Evolutionary conservation across 306 rosid species (phyloP).

Genomic region (Lathyrus sativus): DNA sequence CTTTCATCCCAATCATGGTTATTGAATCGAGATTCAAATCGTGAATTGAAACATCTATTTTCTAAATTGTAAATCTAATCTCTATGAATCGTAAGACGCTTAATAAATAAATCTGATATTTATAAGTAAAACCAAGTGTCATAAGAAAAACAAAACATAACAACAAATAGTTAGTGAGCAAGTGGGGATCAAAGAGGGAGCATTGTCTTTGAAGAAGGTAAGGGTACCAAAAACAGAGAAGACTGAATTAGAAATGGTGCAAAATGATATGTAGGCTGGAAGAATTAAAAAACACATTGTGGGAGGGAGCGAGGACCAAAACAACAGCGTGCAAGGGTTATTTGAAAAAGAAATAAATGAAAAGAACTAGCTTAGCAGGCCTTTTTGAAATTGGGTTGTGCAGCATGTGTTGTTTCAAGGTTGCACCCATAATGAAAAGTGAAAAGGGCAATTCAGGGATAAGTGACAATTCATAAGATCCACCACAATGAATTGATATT

Average conservation of each 20-base stretch:
- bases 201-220: background rate
- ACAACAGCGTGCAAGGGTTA: background rate
- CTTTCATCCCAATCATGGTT: constrained; percentile 21
- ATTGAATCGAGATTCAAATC: background rate
- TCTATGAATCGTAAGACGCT: background rate
- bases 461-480: background rate
- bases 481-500: background rate
- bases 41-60: background rate
- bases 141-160: background rate
- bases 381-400: constrained; percentile 2
- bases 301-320: background rate
- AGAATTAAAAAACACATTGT: background rate
- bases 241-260: background rate
- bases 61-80: background rate
- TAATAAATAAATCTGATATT: background rate
- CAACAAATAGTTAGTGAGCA: background rate
- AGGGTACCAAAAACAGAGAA: constrained; percentile 1
- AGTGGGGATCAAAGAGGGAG: background rate
- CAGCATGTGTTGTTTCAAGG: background rate
- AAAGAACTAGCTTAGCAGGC: background rate
- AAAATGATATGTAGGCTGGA: background rate
- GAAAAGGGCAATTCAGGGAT: background rate
- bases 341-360: background rate
- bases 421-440: background rate
- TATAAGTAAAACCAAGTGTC: background rate